Evolutionary conservation across 805 yeast genomes (phyloP).

Genomic region (Candida saitoana): DNA sequence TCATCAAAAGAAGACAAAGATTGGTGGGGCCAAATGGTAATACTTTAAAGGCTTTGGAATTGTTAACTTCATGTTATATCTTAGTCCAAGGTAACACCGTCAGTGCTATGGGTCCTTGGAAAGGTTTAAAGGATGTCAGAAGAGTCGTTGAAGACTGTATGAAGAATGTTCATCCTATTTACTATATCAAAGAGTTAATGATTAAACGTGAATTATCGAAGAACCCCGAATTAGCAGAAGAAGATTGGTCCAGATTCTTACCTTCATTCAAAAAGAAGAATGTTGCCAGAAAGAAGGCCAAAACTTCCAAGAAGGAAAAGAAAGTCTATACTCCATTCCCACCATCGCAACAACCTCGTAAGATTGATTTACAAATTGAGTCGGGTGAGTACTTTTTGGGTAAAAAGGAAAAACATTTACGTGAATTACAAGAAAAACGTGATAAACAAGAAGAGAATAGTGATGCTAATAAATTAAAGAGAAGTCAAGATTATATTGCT

Average conservation of each 20-base stretch:
- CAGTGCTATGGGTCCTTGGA: constrained; percentile 93
- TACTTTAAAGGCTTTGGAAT: constrained; percentile 90
- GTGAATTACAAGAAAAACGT: constrained; percentile 69
- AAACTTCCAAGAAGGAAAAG: constrained; percentile 57
- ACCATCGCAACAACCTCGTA: constrained; percentile 94
- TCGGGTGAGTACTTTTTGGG: constrained; percentile 97
- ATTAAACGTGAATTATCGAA: constrained; percentile 92
- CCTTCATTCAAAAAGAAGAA: constrained; percentile 96
- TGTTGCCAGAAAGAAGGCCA: constrained; percentile 89
- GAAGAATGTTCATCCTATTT: constrained; percentile 96
- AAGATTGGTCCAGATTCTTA: constrained; percentile 94
- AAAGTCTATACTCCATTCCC: constrained; percentile 98
- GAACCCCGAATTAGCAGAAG: constrained; percentile 91
- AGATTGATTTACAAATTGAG: constrained; percentile 94
- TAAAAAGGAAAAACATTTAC: constrained; percentile 72
- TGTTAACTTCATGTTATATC: constrained; percentile 91
- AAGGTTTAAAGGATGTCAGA: constrained; percentile 86
- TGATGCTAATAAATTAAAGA: constrained; percentile 60
- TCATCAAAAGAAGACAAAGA: constrained; percentile 92
- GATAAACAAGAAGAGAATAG: constrained; percentile 72
- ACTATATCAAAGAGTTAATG: constrained; percentile 96
- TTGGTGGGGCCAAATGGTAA: constrained; percentile 96
- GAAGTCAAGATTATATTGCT: constrained; percentile 76
- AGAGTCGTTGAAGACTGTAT: constrained; percentile 97
- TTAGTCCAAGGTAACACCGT: constrained; percentile 97